A percentile compares a stretch with the other conserved stretches of the same genome.
Conservation (phyloP, 345 rosid species). For the Eucalyptus microcorys region DNA sequence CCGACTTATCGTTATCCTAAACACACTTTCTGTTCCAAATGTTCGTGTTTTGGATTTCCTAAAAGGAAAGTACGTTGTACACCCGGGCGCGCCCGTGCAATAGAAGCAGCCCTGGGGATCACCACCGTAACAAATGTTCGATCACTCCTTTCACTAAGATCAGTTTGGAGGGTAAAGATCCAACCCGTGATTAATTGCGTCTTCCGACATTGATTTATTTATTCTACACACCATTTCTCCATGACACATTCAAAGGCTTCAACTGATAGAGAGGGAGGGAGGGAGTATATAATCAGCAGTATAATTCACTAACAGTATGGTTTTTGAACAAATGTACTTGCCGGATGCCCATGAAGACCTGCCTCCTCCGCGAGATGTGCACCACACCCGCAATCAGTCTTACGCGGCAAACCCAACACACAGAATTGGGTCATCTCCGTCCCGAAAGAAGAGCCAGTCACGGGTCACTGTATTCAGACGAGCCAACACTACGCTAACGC, state of each 20-base stretch:
- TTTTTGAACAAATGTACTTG: neutral
- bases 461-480: neutral
- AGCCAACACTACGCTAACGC: neutral
- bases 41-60: neutral
- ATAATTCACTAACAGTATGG: neutral
- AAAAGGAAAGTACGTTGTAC: neutral
- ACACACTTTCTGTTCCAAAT: neutral
- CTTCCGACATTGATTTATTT: neutral
- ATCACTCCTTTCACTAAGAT: neutral
- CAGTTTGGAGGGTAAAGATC: neutral
- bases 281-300: neutral
- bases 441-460: neutral
- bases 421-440: neutral
- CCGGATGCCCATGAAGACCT: neutral
- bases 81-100: neutral
- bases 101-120: neutral
- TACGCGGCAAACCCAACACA: neutral
- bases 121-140: neutral
- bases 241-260: neutral
- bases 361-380: neutral
- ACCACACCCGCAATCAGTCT: neutral
- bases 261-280: neutral
- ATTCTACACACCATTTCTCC: neutral
- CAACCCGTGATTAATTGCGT: neutral
- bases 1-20: neutral